Evolutionary conservation across 176 grass and related monocot species (phyloP).

Genomic region (Luzula sylvatica): DNA sequence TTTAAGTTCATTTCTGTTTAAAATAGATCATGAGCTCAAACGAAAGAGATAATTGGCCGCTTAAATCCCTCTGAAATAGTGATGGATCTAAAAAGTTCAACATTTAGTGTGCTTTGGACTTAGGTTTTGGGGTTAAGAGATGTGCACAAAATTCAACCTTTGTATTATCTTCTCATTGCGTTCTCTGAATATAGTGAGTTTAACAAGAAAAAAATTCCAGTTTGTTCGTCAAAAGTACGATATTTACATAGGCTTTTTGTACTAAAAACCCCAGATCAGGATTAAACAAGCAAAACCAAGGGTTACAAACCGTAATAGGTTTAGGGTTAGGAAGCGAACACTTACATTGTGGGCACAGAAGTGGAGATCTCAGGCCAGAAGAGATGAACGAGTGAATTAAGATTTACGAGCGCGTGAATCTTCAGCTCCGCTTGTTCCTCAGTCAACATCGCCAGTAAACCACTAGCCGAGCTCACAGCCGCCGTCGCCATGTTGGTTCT

Average conservation of each 20-base stretch:
- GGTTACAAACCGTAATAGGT: background rate
- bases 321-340: background rate
- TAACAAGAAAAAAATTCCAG: too few relatives aligned
- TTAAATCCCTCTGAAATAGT: background rate
- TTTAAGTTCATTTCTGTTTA: too few relatives aligned
- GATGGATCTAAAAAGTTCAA: background rate
- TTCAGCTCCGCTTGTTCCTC: conserved; percentile 83
- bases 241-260: too few relatives aligned
- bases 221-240: too few relatives aligned
- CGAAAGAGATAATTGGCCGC: background rate
- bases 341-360: conserved; percentile 88
- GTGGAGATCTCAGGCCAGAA: conserved; percentile 99
- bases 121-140: too few relatives aligned
- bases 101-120: too few relatives aligned
- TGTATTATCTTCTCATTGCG: too few relatives aligned
- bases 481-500: conserved; percentile 37
- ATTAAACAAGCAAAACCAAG: background rate
- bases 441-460: conserved; percentile 83
- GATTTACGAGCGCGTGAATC: conserved; percentile 74
- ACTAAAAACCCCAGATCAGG: conserved; percentile 16
- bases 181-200: too few relatives aligned
- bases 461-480: conserved; percentile 82
- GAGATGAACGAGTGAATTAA: conserved; percentile 88
- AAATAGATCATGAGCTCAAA: background rate
- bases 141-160: too few relatives aligned